These are phyloP conservation scores for Russula dissimulans DNA, from an alignment of 768 basidiomycete genomes.

Conservation along the genomic window DNA sequence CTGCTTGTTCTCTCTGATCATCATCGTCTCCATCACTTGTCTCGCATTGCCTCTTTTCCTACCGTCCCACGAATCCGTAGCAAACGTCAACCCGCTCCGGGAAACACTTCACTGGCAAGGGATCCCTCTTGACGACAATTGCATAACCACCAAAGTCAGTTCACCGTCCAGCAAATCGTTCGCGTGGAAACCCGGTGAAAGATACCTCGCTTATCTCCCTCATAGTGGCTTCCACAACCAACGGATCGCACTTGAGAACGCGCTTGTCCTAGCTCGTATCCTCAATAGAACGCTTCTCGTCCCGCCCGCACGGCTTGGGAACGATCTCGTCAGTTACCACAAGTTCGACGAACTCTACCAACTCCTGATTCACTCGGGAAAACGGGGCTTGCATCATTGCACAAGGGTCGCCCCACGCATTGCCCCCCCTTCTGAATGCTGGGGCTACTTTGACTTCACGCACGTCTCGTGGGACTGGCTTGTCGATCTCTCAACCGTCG, in stretches of 20 bases:
- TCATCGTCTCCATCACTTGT: too few species aligned
- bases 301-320: slow-evolving; percentile 65
- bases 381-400: slow-evolving; percentile 46
- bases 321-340: slow-evolving; percentile 49
- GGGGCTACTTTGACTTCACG: slow-evolving; percentile 51
- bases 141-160: not conserved
- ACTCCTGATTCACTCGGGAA: slow-evolving; percentile 32
- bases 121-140: not conserved
- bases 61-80: too few species aligned
- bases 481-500: slow-evolving; percentile 41
- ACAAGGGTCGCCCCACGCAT: slow-evolving; percentile 28
- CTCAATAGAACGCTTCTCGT: slow-evolving; percentile 72
- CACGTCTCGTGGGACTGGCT: slow-evolving; percentile 63
- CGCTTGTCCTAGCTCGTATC: slow-evolving; percentile 56
- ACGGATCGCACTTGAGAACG: slow-evolving; percentile 80
- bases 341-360: slow-evolving; percentile 41
- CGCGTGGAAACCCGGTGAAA: slow-evolving; percentile 25
- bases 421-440: slow-evolving; percentile 43
- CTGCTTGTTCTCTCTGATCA: too few species aligned
- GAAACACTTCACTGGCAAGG: too few species aligned
- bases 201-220: slow-evolving; percentile 66
- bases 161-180: not conserved
- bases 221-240: slow-evolving; percentile 85
- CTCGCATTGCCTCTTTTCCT: too few species aligned
- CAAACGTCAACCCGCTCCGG: too few species aligned